phyloP scores from a whole-genome alignment of 176 grass and related monocot species.

The Stipa capillata region DNA sequence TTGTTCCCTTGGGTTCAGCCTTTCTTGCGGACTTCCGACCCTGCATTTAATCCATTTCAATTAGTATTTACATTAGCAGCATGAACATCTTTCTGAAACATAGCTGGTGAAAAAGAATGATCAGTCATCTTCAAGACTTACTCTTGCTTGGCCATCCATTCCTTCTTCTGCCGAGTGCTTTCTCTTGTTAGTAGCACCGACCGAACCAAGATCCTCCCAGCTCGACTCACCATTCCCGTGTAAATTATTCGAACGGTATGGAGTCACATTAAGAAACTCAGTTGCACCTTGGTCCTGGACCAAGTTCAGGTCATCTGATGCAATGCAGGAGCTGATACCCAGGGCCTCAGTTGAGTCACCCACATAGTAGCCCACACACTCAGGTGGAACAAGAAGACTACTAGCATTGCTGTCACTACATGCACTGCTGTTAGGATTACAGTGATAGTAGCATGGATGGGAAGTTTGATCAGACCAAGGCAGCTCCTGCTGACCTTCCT shows the following conservation, averaged over 20 bases:
- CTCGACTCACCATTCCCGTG: background rate
- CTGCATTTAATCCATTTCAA: conserved; percentile 22
- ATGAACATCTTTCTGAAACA: background rate
- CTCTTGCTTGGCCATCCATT: conserved; percentile 21
- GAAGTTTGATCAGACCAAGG: conserved; percentile 43
- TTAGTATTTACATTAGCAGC: background rate
- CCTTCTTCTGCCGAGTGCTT: conserved; percentile 15
- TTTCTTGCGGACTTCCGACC: conserved; percentile 28
- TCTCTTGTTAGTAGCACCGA: conserved; percentile 28
- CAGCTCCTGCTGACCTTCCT: conserved; percentile 20
- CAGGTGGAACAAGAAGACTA: conserved; percentile 20
- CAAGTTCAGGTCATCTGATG: conserved; percentile 6
- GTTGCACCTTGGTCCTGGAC: conserved; percentile 20
- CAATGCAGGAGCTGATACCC: background rate
- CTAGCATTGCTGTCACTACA: conserved; percentile 15
- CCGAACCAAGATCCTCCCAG: conserved; percentile 8
- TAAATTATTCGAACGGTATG: background rate
- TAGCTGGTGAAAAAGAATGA: background rate
- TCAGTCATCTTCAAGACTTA: conserved; percentile 23
- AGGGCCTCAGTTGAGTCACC: conserved; percentile 38
- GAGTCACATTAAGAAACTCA: conserved; percentile 8
- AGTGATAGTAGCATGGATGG: conserved; percentile 21
- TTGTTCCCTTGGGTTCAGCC: conserved; percentile 32
- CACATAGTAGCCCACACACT: conserved; percentile 31
- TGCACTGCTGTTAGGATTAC: background rate